Evolutionary conservation across 805 yeast species (phyloP).

Genomic region (Hanseniaspora lindneri): DNA sequence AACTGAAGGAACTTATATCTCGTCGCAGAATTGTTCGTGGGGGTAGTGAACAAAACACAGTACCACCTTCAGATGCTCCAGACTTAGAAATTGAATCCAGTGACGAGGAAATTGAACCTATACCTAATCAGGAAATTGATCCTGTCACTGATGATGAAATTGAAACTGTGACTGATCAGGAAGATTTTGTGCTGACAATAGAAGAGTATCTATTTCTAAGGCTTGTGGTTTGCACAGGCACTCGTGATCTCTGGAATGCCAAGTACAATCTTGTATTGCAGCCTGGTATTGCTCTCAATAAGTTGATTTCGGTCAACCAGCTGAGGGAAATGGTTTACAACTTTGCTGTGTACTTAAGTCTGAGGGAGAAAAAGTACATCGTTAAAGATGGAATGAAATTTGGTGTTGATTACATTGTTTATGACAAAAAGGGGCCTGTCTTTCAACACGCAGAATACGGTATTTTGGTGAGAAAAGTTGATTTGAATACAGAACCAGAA

Average conservation of each 20-base stretch:
- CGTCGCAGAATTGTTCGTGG: background rate
- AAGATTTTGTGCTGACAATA: conserved; percentile 21
- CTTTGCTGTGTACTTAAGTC: conserved; percentile 3
- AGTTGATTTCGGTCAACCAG: conserved; percentile 1
- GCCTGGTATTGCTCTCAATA: conserved; percentile 10
- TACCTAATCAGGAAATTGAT: background rate
- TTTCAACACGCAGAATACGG: conserved; percentile 89
- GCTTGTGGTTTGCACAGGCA: conserved; percentile 4
- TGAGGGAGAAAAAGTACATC: conserved; percentile 65
- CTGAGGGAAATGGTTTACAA: background rate
- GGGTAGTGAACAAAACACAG: background rate
- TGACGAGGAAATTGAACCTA: too few species aligned
- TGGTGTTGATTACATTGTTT: conserved; percentile 74
- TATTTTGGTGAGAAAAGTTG: conserved; percentile 35
- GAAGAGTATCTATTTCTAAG: conserved; percentile 20
- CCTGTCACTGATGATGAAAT: conserved; percentile 17
- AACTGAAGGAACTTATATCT: conserved; percentile 23
- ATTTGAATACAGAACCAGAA: background rate
- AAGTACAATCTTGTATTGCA: conserved; percentile 1
- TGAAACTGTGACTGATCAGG: conserved; percentile 26
- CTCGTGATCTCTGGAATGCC: conserved; percentile 3
- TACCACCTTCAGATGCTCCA: too few species aligned
- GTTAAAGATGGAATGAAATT: conserved; percentile 84
- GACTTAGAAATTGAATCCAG: too few species aligned
- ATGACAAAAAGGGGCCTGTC: conserved; percentile 79